These are phyloP conservation scores for Leccinellum rugosiceps DNA, from an alignment of 768 basidiomycete species.

Conservation along the genomic window DNA sequence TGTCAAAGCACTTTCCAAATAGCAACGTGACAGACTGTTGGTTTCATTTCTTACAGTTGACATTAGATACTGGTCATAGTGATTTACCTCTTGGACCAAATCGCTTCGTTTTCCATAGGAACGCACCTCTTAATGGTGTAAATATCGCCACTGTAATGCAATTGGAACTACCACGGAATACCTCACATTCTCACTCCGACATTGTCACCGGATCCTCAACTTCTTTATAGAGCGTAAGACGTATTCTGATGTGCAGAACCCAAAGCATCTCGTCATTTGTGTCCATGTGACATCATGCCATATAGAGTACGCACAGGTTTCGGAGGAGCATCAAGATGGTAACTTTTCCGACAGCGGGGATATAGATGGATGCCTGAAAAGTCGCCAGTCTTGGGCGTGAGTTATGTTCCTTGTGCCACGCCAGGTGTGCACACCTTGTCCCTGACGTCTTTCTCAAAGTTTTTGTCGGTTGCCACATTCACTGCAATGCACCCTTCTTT, in stretches of 20 bases:
- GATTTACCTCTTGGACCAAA: constrained; percentile 14
- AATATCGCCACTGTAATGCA: constrained; percentile 28
- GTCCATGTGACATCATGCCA: not conserved
- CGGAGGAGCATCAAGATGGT: constrained; percentile 97
- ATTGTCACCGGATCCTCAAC: not conserved
- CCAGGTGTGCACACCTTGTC: constrained; percentile 65
- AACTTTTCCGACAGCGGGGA: constrained; percentile 96
- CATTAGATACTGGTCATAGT: constrained; percentile 17
- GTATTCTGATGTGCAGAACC: constrained; percentile 20
- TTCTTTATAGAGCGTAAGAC: constrained; percentile 28
- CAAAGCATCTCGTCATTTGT: constrained; percentile 1
- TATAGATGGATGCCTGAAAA: constrained; percentile 77
- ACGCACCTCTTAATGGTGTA: constrained; percentile 33
- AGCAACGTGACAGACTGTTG: constrained; percentile 19
- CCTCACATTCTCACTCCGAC: constrained; percentile 10
- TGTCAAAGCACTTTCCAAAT: constrained; percentile 47
- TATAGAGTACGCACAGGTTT: constrained; percentile 66
- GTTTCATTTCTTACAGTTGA: constrained; percentile 4
- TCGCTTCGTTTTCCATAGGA: constrained; percentile 20
- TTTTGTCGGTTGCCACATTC: constrained; percentile 94
- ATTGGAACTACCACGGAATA: constrained; percentile 14
- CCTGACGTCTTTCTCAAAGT: constrained; percentile 90
- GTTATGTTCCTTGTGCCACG: not conserved
- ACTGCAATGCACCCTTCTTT: constrained; percentile 94
- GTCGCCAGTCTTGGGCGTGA: constrained; percentile 2